phyloP scores from a whole-genome alignment of 441 rosid genomes.

The Viola pubescens region DNA sequence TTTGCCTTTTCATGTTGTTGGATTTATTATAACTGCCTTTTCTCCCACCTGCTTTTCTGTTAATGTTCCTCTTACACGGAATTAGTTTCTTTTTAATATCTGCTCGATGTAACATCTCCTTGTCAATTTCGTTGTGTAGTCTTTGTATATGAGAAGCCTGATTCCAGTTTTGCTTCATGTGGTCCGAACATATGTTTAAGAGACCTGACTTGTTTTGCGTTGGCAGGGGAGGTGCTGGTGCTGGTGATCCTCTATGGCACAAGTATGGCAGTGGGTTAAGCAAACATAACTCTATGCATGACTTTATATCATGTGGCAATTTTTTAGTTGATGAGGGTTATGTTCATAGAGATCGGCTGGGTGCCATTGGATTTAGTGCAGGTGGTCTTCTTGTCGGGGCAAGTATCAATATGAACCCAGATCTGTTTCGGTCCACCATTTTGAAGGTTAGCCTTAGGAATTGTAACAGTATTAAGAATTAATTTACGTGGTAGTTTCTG shows the following conservation, averaged over 20 bases:
- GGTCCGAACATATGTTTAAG: not conserved
- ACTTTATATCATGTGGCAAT: conserved; percentile 52
- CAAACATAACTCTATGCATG: conserved; percentile 66
- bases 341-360: conserved; percentile 49
- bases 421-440: conserved; percentile 60
- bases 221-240: conserved; percentile 66
- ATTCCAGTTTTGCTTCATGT: not conserved
- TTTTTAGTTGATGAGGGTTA: conserved; percentile 63
- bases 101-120: not conserved
- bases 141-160: no score
- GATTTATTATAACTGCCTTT: not conserved
- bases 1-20: not conserved
- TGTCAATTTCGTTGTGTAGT: no score
- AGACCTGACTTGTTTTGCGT: conserved; percentile 6
- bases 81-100: not conserved
- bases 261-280: conserved; percentile 52
- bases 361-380: conserved; percentile 74
- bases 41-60: no score
- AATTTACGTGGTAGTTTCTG: no score
- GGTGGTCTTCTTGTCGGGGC: conserved; percentile 79
- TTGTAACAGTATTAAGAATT: no score
- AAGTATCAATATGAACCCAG: conserved; percentile 53
- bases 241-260: conserved; percentile 69
- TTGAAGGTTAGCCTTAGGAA: conserved; percentile 47
- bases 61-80: not conserved